These are phyloP conservation scores for Venturia effusa DNA, from an alignment of 2,329 filamentous ascomycete species.

Conservation along the genomic window DNA sequence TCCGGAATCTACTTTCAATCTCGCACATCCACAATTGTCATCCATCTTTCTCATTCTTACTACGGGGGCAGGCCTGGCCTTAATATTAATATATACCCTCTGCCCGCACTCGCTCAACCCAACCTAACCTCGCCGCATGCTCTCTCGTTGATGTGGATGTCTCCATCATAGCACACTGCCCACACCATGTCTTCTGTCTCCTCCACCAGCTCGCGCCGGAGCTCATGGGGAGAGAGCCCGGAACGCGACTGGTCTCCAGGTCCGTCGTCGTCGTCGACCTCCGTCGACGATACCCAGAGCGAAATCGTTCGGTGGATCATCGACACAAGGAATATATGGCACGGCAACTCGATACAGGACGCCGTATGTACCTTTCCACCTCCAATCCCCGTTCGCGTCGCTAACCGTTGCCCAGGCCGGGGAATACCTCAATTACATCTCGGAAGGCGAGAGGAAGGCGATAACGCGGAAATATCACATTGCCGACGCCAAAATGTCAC, in stretches of 20 bases:
- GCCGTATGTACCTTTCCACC: conserved; percentile 19
- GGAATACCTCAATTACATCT: conserved; percentile 31
- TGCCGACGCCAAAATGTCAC: conserved; percentile 62
- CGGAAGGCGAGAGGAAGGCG: conserved; percentile 42
- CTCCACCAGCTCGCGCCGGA: conserved; percentile 6
- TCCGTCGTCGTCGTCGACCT: conserved; percentile 2
- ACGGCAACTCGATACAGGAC: conserved; percentile 32
- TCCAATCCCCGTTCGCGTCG: neutral
- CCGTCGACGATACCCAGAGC: neutral
- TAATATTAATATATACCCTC: conserved; percentile 1
- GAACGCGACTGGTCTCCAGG: conserved; percentile 2
- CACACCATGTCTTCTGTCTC: conserved; percentile 9
- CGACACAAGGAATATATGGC: conserved; percentile 38
- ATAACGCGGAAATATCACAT: conserved; percentile 55
- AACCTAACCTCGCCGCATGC: neutral
- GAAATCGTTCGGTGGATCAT: conserved; percentile 32
- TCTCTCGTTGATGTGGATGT: neutral
- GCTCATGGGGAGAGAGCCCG: neutral
- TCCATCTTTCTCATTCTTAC: neutral
- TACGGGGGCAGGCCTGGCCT: neutral
- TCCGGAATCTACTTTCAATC: conserved; percentile 4
- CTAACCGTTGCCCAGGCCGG: conserved; percentile 23
- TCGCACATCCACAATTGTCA: neutral
- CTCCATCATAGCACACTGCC: neutral
- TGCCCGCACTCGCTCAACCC: neutral